These are phyloP conservation scores for Xanthoconium purpureum DNA, from an alignment of 768 basidiomycete species.

Conservation along the genomic window DNA sequence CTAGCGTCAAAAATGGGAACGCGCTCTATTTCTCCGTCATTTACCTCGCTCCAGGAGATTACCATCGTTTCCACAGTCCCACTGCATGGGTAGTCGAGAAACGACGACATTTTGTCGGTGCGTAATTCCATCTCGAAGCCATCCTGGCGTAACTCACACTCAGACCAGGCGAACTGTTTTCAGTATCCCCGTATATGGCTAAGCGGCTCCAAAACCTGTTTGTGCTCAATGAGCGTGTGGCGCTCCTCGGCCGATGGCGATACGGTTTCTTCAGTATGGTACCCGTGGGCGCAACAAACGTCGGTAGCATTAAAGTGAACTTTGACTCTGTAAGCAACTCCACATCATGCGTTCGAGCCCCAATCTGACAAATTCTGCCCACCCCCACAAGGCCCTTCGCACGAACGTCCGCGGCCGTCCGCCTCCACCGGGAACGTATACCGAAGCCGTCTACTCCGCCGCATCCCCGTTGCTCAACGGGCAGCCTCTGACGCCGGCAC, in stretches of 20 bases:
- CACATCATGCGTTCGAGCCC: not conserved
- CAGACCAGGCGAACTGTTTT: conserved; percentile 80
- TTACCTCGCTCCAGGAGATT: conserved; percentile 97
- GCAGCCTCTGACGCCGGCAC: conserved; percentile 81
- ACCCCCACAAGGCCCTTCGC: conserved; percentile 62
- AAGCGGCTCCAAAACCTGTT: conserved; percentile 89
- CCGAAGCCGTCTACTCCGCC: conserved; percentile 86
- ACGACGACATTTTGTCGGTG: conserved; percentile 89
- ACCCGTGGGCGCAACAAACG: conserved; percentile 97
- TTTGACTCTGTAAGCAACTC: conserved; percentile 72
- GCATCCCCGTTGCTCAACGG: conserved; percentile 83
- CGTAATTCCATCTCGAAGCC: conserved; percentile 20
- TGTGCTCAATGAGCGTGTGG: conserved; percentile 97
- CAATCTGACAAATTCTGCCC: not conserved
- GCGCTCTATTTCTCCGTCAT: conserved; percentile 91
- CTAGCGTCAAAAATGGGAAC: conserved; percentile 67
- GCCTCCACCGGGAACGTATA: conserved; percentile 81
- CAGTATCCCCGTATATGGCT: conserved; percentile 94
- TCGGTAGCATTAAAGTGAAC: conserved; percentile 93
- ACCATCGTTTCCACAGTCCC: conserved; percentile 96
- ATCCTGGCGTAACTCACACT: not conserved
- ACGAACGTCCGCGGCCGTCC: conserved; percentile 79
- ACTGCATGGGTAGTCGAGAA: conserved; percentile 97
- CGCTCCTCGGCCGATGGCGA: conserved; percentile 90
- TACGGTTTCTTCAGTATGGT: conserved; percentile 97